These are phyloP conservation scores for Saccharomycopsis selenospora DNA, from an alignment of 805 yeast species.

Conservation along the genomic window DNA sequence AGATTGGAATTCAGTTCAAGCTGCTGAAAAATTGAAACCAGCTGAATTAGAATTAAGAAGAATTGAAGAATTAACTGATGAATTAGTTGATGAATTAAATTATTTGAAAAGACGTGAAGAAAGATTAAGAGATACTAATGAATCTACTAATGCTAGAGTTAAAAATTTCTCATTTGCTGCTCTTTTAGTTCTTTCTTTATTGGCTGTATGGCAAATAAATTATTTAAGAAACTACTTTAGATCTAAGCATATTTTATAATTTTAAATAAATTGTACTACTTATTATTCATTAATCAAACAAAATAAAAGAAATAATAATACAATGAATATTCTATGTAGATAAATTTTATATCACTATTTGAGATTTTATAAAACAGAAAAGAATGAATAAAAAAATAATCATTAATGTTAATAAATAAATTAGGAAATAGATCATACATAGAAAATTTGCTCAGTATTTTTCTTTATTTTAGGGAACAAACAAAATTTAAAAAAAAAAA, in stretches of 20 bases:
- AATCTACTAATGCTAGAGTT: conserved; percentile 89
- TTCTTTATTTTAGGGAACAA: too few species aligned
- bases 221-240: conserved; percentile 91
- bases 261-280: too few species aligned
- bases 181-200: conserved; percentile 58
- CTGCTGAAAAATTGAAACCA: conserved; percentile 88
- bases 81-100: conserved; percentile 69
- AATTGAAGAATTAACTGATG: conserved; percentile 79
- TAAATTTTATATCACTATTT: too few species aligned
- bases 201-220: conserved; percentile 89
- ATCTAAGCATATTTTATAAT: conserved; percentile 65
- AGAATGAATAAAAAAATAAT: too few species aligned
- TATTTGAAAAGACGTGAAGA: conserved; percentile 86
- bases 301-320: too few species aligned
- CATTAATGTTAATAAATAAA: too few species aligned
- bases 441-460: too few species aligned
- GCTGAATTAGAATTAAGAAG: conserved; percentile 84
- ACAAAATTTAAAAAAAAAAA: too few species aligned
- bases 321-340: too few species aligned
- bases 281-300: too few species aligned
- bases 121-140: conserved; percentile 92
- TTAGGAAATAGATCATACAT: too few species aligned
- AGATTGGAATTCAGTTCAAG: conserved; percentile 94
- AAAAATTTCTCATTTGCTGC: conserved; percentile 74
- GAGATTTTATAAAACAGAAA: too few species aligned